Base-by-base conservation (phyloP, 768 basidiomycete species). In the Leccinellum albellum region DNA sequence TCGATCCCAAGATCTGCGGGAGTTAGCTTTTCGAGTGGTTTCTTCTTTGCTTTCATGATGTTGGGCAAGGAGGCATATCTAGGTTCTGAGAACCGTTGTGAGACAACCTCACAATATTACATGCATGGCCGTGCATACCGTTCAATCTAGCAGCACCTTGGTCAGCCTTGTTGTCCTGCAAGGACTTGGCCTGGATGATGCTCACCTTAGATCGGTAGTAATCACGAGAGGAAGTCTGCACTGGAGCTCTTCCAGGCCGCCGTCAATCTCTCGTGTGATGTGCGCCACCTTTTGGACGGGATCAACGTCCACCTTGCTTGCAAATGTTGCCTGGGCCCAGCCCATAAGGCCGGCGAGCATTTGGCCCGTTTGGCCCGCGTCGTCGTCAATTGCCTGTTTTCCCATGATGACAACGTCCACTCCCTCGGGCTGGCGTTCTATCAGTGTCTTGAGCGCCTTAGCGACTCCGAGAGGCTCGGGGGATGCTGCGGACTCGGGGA, bases 41-140 rank as follows among this genome's bases (percentile, higher is more conserved):
- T 99, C 82, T 98, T 99, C 82, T 98, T 98, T n/a, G 97, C 97
- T 74, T 96, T 95, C 92, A 96, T 96, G 73, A 96, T 96, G 64
- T 93, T 94, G 4, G 94, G 93, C 58, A 99, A 73, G n/a, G 95
- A 94, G 0, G 97, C 97, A 67, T 97, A 99, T 63, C 96, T 88
- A 0, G 96, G 96, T 72, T 96, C 95, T 94, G 67, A 17, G 49
- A 53, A 53, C 44, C 42, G n/a, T 29, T 21, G 21, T 51, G 14
- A 56, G 32, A 21, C 21, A 35, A 44, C 44, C 4, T 29, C 9
- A 35, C 29, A 23, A 9, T 21, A 32, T 45, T 26, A 46, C 33
- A 5, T 17, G 50, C 26, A 8, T 51, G 10, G 6, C 46, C 35
- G 17, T 26, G 57, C 75, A 23, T 64, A 90, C 90, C 89, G 64